Base-by-base conservation (phyloP, 768 basidiomycete genomes). In the Gelatoporia subvermispora region DNA sequence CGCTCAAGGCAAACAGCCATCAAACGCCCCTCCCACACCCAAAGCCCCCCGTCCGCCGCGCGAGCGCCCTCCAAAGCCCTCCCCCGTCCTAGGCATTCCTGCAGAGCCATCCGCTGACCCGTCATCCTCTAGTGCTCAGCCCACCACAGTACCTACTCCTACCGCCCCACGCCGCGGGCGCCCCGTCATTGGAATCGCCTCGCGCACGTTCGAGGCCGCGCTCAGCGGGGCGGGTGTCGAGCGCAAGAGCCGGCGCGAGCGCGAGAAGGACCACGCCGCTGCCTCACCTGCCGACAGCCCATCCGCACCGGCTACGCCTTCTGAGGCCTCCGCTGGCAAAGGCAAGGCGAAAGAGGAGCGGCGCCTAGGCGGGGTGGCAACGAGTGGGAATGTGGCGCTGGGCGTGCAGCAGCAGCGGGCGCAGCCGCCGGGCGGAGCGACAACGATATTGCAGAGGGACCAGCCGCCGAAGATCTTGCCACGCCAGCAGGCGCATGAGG, bases 181-280 rank as follows among this genome's bases (percentile, higher is more conserved):
- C 5, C 83, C 84, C 1, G 71, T 84, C 9, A 65, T 88, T 25
- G 84, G 84, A 0, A 60, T 84, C 8, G 82, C 73, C 0, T 80
- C 79, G 3, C 73, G 85, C 11, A 83, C 87, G 13, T 83, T 89
- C 45, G 85, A 87, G 55, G 85, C 80, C 7, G 87, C 87, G 8
- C 64, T 89, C 23, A 86, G 65, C 48, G 80, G 83, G 0, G 79
- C 80, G 0, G 82, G 81, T 4, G 78, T 80, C 3, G 49, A 61
- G 2, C 56, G 60, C 10, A 53, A 60, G 28, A 34, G 61, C 8
- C 67, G 72, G 21, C 61, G 68, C 17, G 72, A 67, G 58, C 65
- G 64, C 8, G 72, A 70, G 56, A 69, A 58, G 51, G 64, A 64
- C 8, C 63, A 59, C 35, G 59, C 49, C 34, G 49, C 49, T 28